Evolutionary conservation across 495 filamentous ascomycete genomes (phyloP).

Genomic region (Neurospora sp.): DNA sequence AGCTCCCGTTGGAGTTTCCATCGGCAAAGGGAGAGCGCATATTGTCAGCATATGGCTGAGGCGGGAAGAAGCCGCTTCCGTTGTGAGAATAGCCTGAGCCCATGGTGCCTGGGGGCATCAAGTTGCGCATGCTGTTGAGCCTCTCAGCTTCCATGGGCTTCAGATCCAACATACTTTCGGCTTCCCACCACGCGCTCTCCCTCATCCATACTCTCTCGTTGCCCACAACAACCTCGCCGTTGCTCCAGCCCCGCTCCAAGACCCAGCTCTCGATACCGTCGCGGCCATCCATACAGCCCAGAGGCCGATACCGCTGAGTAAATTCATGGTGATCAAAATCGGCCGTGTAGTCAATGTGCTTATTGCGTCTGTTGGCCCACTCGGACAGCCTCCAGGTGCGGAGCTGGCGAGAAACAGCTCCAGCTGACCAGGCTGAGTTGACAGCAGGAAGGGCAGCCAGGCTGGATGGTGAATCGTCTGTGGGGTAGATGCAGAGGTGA

Average conservation of each 20-base stretch:
- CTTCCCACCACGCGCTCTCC: slow-evolving; percentile 94
- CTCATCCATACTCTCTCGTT: slow-evolving; percentile 90
- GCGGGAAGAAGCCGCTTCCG: slow-evolving; percentile 62
- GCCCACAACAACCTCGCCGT: slow-evolving; percentile 88
- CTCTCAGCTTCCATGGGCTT: slow-evolving; percentile 48
- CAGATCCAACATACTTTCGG: slow-evolving; percentile 89
- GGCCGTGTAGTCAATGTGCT: slow-evolving; percentile 89
- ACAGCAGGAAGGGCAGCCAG: slow-evolving; percentile 51
- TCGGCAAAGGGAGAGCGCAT: slow-evolving; percentile 33
- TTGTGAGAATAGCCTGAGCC: slow-evolving; percentile 56
- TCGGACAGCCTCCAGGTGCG: slow-evolving; percentile 88
- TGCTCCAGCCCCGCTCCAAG: slow-evolving; percentile 93
- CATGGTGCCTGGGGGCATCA: slow-evolving; percentile 38
- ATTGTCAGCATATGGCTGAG: slow-evolving; percentile 25
- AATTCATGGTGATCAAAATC: slow-evolving; percentile 97
- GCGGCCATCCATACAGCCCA: slow-evolving; percentile 81
- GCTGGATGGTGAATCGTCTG: slow-evolving; percentile 68
- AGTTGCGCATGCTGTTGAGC: slow-evolving; percentile 34
- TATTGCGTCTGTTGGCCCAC: slow-evolving; percentile 90
- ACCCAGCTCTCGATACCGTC: slow-evolving; percentile 96
- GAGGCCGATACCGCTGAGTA: slow-evolving; percentile 60
- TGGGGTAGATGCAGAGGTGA: slow-evolving; percentile 84
- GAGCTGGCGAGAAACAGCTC: slow-evolving; percentile 81
- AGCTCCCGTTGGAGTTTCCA: slow-evolving; percentile 52
- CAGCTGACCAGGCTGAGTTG: slow-evolving; percentile 77